Base-by-base conservation (phyloP, 345 rosid genomes). In the Rhizophora apiculata region DNA sequence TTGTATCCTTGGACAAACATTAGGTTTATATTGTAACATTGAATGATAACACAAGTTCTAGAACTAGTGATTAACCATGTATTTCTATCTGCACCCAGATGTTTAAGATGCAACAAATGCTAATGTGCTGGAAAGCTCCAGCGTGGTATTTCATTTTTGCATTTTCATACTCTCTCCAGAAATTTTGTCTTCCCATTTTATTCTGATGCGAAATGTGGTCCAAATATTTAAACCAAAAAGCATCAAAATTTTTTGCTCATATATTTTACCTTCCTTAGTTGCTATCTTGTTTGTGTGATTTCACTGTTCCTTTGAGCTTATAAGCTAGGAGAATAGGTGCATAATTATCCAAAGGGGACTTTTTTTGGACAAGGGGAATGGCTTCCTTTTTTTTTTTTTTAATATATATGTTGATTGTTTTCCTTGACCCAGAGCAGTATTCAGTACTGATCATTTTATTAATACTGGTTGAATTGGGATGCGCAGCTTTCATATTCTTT, bases 401-500 rank as follows among this genome's bases (percentile, higher is more conserved):
- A 24, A 24, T 54, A 56, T 30, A 37, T 29, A 69, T 49, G 36
- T 56, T 61, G 65, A 65, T 59, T 70, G 76, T 39, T 81, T 86
- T 86, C 92, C 91, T 92, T 90, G 88, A 90, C 32, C 73, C 60
- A 69, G 70, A 68, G 60, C 65, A 96, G 99, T 96, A 87, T 83
- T 83, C 96, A 16, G 73, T 85, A 13, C 65, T 96, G 79, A 85
- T 96, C 60, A 22, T 24, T 56, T 56, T 90, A 81, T 79, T 90
- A 88, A 96, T 96, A 79, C 83, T 90, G 88, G 89, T 81, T 55
- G 97, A 95, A 76, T 67, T 95, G 77, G 99, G 96, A 64, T 85
- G 98, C 62, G 97, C 96, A 62, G 99, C 99, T 36, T 86, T 92
- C 86, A 85, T 90, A 16, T 90, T 82, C 88, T 95, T 95, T 16